Percentiles rank a stretch among this genome's conserved stretches.
phyloP scores from a whole-genome alignment of 805 yeast genomes.

The Sporopachydermia lactativora region DNA sequence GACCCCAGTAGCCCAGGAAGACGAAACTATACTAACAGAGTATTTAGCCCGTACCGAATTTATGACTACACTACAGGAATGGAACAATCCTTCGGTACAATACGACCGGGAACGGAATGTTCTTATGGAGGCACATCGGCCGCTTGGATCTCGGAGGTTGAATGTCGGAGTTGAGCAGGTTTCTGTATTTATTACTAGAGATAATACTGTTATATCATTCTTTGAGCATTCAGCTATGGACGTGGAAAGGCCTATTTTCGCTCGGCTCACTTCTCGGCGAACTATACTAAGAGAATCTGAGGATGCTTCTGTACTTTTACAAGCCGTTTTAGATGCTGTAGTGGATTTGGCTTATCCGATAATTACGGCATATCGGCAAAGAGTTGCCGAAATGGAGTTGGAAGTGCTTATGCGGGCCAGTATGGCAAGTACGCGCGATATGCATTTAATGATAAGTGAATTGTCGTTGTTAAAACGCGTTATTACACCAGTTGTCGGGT shows the following conservation, averaged over 20 bases:
- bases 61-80: conserved; percentile 16
- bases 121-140: conserved; percentile 27
- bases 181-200: conserved; percentile 31
- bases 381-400: conserved; percentile 35
- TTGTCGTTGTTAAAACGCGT: conserved; percentile 31
- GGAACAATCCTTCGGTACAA: conserved; percentile 19
- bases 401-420: conserved; percentile 37
- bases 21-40: background rate
- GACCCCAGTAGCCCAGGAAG: too few relatives aligned
- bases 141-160: conserved; percentile 27
- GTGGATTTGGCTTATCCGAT: conserved; percentile 43
- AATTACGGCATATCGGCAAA: conserved; percentile 33
- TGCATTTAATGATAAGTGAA: conserved; percentile 41
- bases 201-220: conserved; percentile 36
- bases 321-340: conserved; percentile 38
- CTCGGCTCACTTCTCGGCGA: conserved; percentile 29
- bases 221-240: conserved; percentile 44
- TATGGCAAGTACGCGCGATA: conserved; percentile 33
- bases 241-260: conserved; percentile 35
- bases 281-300: conserved; percentile 36
- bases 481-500: conserved; percentile 31
- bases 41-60: background rate
- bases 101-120: background rate
- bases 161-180: conserved; percentile 44
- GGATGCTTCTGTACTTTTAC: conserved; percentile 37